These are phyloP conservation scores for Claviceps digitariae DNA, from an alignment of 2,329 filamentous ascomycete genomes.

Conservation along the genomic window DNA sequence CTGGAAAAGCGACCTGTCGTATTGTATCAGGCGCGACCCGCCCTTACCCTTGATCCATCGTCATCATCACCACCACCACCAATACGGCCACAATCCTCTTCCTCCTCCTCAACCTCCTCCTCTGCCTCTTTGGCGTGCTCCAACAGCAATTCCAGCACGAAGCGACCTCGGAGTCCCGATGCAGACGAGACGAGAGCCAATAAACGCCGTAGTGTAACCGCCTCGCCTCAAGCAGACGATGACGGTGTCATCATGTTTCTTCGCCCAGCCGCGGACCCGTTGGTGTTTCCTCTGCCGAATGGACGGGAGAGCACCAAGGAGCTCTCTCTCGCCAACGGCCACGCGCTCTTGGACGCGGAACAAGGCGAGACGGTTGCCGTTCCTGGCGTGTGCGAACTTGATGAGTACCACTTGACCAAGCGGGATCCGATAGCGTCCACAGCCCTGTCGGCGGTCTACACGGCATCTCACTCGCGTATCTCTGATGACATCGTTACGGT, in stretches of 20 bases:
- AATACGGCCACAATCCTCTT: no score
- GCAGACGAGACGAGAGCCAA: slow-evolving; percentile 31
- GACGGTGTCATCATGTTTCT: slow-evolving; percentile 44
- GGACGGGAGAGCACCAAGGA: slow-evolving; percentile 32
- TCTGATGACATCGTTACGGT: slow-evolving; percentile 43
- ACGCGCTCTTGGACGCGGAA: slow-evolving; percentile 38
- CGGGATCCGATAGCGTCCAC: slow-evolving; percentile 42
- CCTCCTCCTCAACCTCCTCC: slow-evolving; percentile 1
- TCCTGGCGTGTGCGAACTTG: slow-evolving; percentile 35
- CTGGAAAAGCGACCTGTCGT: slow-evolving; percentile 38
- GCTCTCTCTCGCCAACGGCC: slow-evolving; percentile 29
- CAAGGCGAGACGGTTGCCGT: slow-evolving; percentile 35
- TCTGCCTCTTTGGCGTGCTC: slow-evolving; percentile 16
- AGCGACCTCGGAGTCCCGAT: slow-evolving; percentile 34
- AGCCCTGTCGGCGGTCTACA: slow-evolving; percentile 41
- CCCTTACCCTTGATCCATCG: slow-evolving; percentile 16
- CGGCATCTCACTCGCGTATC: slow-evolving; percentile 37
- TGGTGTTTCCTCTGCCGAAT: slow-evolving; percentile 38
- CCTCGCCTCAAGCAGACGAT: slow-evolving; percentile 23
- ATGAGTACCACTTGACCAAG: slow-evolving; percentile 42
- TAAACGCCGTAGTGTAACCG: slow-evolving; percentile 25
- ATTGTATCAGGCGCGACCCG: slow-evolving; percentile 21
- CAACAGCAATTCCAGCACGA: slow-evolving; percentile 29
- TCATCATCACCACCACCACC: not conserved
- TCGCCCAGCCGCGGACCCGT: slow-evolving; percentile 32